Percentiles rank a stretch among this genome's conserved stretches.
Conservation (phyloP, 2,329 filamentous ascomycete genomes). For the Thielaviopsis punctulata region DNA sequence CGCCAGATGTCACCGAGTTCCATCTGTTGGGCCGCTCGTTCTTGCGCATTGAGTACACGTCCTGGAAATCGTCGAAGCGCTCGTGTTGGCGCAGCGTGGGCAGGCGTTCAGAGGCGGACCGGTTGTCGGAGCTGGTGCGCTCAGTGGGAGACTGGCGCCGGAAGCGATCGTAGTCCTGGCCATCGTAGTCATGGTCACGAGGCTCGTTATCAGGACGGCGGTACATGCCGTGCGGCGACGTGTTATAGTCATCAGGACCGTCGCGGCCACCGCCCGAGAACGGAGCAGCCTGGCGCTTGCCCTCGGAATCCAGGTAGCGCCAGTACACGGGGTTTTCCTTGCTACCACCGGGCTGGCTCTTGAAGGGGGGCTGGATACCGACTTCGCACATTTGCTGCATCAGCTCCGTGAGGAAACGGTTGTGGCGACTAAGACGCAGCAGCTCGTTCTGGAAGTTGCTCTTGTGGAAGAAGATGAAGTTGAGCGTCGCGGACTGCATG, state of each 20-base stretch:
- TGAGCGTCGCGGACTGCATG: slow-evolving; percentile 71
- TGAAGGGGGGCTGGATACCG: slow-evolving; percentile 63
- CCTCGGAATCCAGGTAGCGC: slow-evolving; percentile 15
- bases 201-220: slow-evolving; percentile 1
- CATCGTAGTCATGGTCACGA: background rate
- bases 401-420: slow-evolving; percentile 84
- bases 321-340: slow-evolving; percentile 49
- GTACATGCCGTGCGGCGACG: slow-evolving; percentile 4
- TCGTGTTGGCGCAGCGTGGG: slow-evolving; percentile 9
- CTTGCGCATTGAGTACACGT: slow-evolving; percentile 21
- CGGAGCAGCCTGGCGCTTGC: background rate
- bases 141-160: background rate
- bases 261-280: background rate
- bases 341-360: slow-evolving; percentile 46
- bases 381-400: slow-evolving; percentile 73
- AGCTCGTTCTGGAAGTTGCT: slow-evolving; percentile 93
- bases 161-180: slow-evolving; percentile 1
- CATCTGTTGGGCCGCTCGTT: slow-evolving; percentile 2
- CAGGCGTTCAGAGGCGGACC: slow-evolving; percentile 7
- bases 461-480: slow-evolving; percentile 95
- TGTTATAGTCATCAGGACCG: slow-evolving; percentile 1
- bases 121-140: slow-evolving; percentile 2
- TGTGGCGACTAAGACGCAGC: slow-evolving; percentile 72
- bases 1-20: slow-evolving; percentile 4
- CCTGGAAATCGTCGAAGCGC: slow-evolving; percentile 24